Evolutionary conservation across 208 protist species (phyloP).

Genomic region (Trypanosoma theileri): DNA sequence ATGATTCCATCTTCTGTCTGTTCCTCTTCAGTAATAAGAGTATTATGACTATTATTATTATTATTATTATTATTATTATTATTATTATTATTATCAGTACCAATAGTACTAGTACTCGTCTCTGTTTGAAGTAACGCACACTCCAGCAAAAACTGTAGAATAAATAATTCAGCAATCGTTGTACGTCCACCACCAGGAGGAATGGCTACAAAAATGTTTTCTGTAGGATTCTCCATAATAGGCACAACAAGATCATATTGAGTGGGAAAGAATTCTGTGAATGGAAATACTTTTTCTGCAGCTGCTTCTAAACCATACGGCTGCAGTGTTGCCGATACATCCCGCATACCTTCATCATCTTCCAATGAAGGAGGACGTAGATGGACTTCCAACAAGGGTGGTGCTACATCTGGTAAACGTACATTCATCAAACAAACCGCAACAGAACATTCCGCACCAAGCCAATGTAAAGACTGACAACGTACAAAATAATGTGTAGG

Average conservation of each 20-base stretch:
- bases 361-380: conserved; percentile 55
- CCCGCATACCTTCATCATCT: conserved; percentile 56
- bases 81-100: neutral
- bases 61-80: conserved; percentile 10
- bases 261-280: conserved; percentile 92
- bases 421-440: conserved; percentile 96
- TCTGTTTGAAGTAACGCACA: conserved; percentile 36
- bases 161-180: conserved; percentile 83
- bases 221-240: conserved; percentile 91
- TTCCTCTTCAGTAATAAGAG: neutral
- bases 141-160: conserved; percentile 75
- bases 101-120: conserved; percentile 4
- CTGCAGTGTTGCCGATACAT: conserved; percentile 75
- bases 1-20: neutral
- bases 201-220: conserved; percentile 95
- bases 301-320: conserved; percentile 78
- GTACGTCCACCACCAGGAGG: conserved; percentile 97
- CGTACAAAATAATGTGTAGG: conserved; percentile 96
- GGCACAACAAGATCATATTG: conserved; percentile 94
- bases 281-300: conserved; percentile 89
- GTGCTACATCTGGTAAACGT: conserved; percentile 77
- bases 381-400: conserved; percentile 67
- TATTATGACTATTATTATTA: neutral
- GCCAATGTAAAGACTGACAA: conserved; percentile 90
- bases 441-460: conserved; percentile 56